Percentiles rank a stretch among this genome's conserved stretches.
Conservation (phyloP, 495 filamentous ascomycete genomes). For the Podospora anserina region DNA sequence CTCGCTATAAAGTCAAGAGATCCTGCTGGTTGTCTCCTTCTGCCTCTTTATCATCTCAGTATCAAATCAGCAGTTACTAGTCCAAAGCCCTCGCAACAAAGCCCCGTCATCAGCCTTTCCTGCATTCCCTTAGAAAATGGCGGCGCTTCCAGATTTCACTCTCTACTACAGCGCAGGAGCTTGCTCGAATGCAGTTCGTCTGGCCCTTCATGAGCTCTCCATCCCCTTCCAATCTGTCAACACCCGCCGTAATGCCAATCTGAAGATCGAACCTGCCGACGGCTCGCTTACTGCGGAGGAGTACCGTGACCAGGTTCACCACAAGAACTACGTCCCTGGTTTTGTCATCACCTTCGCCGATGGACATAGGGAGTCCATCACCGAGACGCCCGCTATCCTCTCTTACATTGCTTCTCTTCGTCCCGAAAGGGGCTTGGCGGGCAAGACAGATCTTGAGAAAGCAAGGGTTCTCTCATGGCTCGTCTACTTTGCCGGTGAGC, state of each 20-base stretch:
- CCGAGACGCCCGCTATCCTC: background rate
- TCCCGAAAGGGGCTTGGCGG: background rate
- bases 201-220: background rate
- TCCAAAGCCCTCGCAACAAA: too few relatives aligned
- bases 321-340: background rate
- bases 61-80: too few relatives aligned
- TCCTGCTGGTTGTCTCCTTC: too few relatives aligned
- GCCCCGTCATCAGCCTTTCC: too few relatives aligned
- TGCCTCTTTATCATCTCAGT: too few relatives aligned
- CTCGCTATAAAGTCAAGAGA: too few relatives aligned
- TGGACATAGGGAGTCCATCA: background rate
- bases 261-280: background rate
- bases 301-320: background rate
- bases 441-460: background rate
- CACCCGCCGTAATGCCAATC: background rate
- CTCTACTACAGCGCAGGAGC: background rate
- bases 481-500: background rate
- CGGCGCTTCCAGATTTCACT: background rate
- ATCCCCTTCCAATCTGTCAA: background rate
- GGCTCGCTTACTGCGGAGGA: background rate
- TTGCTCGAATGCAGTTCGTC: background rate
- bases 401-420: background rate
- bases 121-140: background rate
- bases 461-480: background rate
- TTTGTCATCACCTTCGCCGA: background rate